Evolutionary conservation across 2,329 filamentous ascomycete genomes (phyloP).

Genomic region (Aotearoamyces nothofagi): DNA sequence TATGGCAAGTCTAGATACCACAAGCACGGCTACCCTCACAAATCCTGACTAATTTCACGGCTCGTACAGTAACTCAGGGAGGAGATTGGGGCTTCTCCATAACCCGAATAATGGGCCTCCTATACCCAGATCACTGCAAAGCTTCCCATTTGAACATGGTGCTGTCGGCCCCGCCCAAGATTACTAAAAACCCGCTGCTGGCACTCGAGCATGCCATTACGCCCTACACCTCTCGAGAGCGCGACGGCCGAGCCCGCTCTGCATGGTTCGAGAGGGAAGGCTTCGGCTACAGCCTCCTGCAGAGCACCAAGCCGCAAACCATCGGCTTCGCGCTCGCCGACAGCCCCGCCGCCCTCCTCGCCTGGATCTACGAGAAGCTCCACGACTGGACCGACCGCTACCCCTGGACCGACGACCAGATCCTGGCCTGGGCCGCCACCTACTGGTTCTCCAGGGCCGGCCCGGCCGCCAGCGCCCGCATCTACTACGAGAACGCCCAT

Average conservation of each 20-base stretch:
- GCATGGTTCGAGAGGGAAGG: slow-evolving; percentile 31
- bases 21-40: too few relatives aligned
- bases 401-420: slow-evolving; percentile 59
- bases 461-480: slow-evolving; percentile 47
- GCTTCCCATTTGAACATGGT: slow-evolving; percentile 27
- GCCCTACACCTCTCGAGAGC: slow-evolving; percentile 33
- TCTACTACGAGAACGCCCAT: slow-evolving; percentile 56
- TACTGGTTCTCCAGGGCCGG: slow-evolving; percentile 61
- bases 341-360: slow-evolving; percentile 52
- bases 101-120: slow-evolving; percentile 40
- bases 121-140: slow-evolving; percentile 39
- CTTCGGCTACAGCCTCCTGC: slow-evolving; percentile 16
- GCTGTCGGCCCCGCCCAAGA: slow-evolving; percentile 21
- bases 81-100: slow-evolving; percentile 60
- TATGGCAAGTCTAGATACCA: slow-evolving; percentile 25
- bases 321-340: slow-evolving; percentile 55
- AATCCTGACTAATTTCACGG: neutral
- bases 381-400: slow-evolving; percentile 62
- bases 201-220: slow-evolving; percentile 36
- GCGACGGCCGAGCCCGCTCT: slow-evolving; percentile 8
- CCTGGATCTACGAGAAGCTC: slow-evolving; percentile 73
- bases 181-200: slow-evolving; percentile 34
- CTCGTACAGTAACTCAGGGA: slow-evolving; percentile 33
- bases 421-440: slow-evolving; percentile 59
- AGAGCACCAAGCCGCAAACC: slow-evolving; percentile 55